A percentile compares a stretch with the other conserved stretches of the same genome.
Conservation (phyloP, 257 asterid species). For the Echites panduratus region DNA sequence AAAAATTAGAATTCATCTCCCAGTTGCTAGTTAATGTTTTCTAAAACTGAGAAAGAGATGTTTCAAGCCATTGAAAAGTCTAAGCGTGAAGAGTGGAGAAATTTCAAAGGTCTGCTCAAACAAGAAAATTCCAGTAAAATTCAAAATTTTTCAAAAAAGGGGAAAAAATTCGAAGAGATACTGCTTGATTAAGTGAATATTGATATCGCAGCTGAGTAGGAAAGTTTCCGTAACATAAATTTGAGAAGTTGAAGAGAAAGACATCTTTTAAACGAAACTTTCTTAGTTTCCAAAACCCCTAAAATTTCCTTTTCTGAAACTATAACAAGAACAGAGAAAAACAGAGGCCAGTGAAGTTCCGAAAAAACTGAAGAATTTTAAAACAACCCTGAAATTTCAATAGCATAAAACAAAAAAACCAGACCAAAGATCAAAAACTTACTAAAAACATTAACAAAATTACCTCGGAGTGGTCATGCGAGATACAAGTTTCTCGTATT, state of each 20-base stretch:
- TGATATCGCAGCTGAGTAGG: background rate
- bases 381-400: background rate
- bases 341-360: background rate
- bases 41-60: conserved; percentile 2
- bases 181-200: background rate
- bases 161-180: conserved; percentile 1
- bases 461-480: conserved; percentile 97
- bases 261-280: background rate
- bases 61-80: conserved; percentile 20
- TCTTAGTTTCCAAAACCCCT: background rate
- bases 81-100: conserved; percentile 25
- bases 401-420: background rate
- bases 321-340: background rate
- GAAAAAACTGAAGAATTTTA: no score
- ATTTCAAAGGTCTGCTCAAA: conserved; percentile 23
- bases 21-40: background rate
- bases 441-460: no score
- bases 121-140: background rate
- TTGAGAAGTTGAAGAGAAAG: background rate
- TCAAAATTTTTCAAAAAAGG: background rate
- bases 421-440: background rate
- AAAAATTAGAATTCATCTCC: conserved; percentile 10
- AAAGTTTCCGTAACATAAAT: background rate
- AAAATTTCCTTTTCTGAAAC: background rate
- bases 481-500: conserved; percentile 79